Evolutionary conservation across 768 basidiomycete species (phyloP), one percentile per base, ranked within the genome.

Genomic region (Tephrocybe sp.): DNA sequence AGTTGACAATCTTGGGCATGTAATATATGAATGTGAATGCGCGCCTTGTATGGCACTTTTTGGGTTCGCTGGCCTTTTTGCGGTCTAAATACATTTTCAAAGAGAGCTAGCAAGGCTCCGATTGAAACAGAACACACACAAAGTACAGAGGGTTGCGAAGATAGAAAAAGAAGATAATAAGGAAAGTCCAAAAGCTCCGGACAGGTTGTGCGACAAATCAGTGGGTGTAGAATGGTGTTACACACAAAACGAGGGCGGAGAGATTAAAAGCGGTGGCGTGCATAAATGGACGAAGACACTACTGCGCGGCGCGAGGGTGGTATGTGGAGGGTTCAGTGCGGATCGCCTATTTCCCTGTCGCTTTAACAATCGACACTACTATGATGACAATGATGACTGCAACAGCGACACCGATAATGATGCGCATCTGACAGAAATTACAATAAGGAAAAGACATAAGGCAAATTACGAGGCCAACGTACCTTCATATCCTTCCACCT

Each of bases 401-500:
- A 62, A 99, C 87, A 48, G 89, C 92, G 40, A 89, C 77, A 51
- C 87, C 91, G 62, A 99, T 97, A 70, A 98, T 93, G 70, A 98
- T 85, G 71, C 94, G 85, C 96, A 97, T 97, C 90, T 95, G 52
- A 23, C 32, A 47, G 52, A 34, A 36, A 48, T 26, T 51, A 52
- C 13, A 56, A 60, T 19, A 17, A 52, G 5, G 19, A 17, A 7
- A 36, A 60, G 39, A 6, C 5, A 36, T 14, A 20, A 16, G 20
- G 1, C 16, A 22, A n/a, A 31, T 16, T 26, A 8, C 7, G 4
- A 45, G 22, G 4, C 32, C 17, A 20, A 66, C 76, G 45, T 51
- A 89, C 90, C 86, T 93, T 93, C 90, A 93, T 93, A 68, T 97
- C 94, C 68, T 97, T 95, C 93, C 93, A 95, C 90, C 90, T 92